phyloP scores from a whole-genome alignment of 139 green algal genomes.

The Chlorella sp. region DNA sequence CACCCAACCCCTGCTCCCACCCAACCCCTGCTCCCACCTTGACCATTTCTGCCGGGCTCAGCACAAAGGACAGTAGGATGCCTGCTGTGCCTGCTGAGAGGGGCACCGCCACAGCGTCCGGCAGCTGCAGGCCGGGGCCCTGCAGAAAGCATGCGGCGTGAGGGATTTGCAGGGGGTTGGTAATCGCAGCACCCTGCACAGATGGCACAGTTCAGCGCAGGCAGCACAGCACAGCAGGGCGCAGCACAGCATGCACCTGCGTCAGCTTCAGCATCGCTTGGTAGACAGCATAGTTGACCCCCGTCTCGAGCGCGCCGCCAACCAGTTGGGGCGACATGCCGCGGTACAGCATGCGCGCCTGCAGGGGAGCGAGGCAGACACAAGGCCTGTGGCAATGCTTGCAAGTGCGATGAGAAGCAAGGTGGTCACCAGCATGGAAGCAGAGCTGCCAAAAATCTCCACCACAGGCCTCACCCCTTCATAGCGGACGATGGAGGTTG shows the following conservation, averaged over 20 bases:
- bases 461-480: conserved; percentile 63
- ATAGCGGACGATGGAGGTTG: conserved; percentile 56
- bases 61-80: conserved; percentile 67
- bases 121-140: neutral
- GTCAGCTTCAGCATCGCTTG: conserved; percentile 9
- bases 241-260: neutral
- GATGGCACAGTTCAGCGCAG: too few species aligned
- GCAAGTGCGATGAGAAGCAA: too few species aligned
- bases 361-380: neutral
- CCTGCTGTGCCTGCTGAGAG: conserved; percentile 67
- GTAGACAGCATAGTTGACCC: conserved; percentile 75
- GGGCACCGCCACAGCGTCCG: conserved; percentile 4
- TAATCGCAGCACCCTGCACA: too few species aligned
- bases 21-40: conserved; percentile 75
- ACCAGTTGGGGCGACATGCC: conserved; percentile 78
- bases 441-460: too few species aligned
- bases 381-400: too few species aligned
- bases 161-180: too few species aligned
- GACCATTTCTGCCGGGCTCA: conserved; percentile 81
- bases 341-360: conserved; percentile 71
- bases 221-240: too few species aligned
- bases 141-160: neutral
- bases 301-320: conserved; percentile 82
- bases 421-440: too few species aligned
- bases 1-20: too few species aligned